Conservation (phyloP, 768 basidiomycete species). For the Russula abietina region DNA sequence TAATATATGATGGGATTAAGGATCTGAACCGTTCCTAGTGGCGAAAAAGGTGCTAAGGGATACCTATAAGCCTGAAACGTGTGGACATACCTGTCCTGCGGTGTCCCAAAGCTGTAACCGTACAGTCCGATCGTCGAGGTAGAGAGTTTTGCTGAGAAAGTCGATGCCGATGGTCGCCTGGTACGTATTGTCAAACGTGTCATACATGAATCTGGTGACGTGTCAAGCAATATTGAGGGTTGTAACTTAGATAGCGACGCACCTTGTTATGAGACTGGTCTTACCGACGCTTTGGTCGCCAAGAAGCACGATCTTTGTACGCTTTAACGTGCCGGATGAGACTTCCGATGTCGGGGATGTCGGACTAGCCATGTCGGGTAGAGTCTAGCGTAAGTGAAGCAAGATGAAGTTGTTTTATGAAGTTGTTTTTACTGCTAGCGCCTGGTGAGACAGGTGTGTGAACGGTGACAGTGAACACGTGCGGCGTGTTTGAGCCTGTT, state of each 20-base stretch:
- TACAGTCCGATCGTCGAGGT: conserved; percentile 96
- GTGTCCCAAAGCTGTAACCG: conserved; percentile 98
- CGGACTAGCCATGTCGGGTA: conserved; percentile 41
- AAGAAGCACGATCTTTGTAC: conserved; percentile 92
- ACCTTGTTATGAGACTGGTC: conserved; percentile 97
- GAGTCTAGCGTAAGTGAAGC: background rate
- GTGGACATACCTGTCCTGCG: conserved; percentile 70
- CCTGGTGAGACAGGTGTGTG: background rate
- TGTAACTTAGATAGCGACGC: conserved; percentile 28
- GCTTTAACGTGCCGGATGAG: conserved; percentile 83
- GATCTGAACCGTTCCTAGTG: conserved; percentile 91
- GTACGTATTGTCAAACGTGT: conserved; percentile 99
- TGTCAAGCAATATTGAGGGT: conserved; percentile 1
- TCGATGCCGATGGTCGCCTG: conserved; percentile 98
- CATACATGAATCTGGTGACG: conserved; percentile 84
- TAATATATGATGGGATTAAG: conserved; percentile 96
- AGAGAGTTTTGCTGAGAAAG: conserved; percentile 99
- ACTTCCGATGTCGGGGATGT: conserved; percentile 75
- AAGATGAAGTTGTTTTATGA: background rate
- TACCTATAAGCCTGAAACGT: background rate
- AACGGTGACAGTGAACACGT: too few relatives aligned
- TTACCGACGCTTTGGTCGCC: conserved; percentile 99
- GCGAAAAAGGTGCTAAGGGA: conserved; percentile 2
- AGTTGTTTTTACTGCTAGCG: background rate
- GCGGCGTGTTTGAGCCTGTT: background rate